Conservation (phyloP, 108 stramenopile species). For the Cylindrotheca closterium region DNA sequence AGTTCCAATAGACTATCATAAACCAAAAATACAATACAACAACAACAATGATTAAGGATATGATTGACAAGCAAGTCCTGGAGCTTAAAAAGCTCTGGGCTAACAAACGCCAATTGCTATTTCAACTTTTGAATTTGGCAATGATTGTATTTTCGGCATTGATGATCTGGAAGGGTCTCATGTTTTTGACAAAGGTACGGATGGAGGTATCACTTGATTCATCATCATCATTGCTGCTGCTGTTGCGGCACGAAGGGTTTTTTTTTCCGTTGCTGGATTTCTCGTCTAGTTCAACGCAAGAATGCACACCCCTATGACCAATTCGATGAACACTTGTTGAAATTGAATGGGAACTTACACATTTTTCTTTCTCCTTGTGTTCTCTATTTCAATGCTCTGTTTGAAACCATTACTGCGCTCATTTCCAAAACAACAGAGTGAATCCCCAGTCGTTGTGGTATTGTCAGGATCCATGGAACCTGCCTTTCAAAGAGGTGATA, state of each 20-base stretch:
- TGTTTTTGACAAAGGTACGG: constrained; percentile 93
- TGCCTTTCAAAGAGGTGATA: constrained; percentile 98
- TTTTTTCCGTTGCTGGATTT: not conserved
- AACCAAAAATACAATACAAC: not conserved
- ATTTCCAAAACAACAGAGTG: constrained; percentile 50
- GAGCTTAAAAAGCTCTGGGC: constrained; percentile 99
- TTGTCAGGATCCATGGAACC: constrained; percentile 98
- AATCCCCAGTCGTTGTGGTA: constrained; percentile 99
- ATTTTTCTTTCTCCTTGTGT: not conserved
- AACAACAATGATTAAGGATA: constrained; percentile 74
- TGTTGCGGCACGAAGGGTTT: not conserved
- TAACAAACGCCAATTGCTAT: constrained; percentile 94
- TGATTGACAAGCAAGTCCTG: constrained; percentile 86
- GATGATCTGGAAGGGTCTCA: constrained; percentile 99
- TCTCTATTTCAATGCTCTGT: not conserved
- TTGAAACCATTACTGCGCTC: too few species aligned
- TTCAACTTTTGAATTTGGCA: constrained; percentile 95
- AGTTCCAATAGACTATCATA: too few species aligned
- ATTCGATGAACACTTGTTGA: not conserved
- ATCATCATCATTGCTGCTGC: not conserved
- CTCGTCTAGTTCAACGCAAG: not conserved
- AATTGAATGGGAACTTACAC: not conserved
- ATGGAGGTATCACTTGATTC: not conserved
- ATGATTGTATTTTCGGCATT: constrained; percentile 99
- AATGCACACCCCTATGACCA: not conserved